These are phyloP conservation scores for Aspergillus indologenus DNA, from an alignment of 495 filamentous ascomycete species.

Conservation along the genomic window DNA sequence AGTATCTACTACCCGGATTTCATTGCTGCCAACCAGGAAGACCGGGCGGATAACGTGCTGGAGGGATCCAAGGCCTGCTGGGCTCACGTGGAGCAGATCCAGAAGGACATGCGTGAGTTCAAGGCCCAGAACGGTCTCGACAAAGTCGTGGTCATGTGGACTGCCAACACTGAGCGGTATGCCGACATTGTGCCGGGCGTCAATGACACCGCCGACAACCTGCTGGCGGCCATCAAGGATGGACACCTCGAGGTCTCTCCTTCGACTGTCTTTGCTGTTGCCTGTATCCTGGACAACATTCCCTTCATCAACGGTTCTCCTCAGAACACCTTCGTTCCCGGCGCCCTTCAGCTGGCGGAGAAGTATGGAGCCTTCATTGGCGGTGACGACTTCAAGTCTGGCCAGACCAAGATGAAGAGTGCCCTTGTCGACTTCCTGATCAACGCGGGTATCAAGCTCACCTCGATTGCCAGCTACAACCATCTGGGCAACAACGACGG, in stretches of 20 bases:
- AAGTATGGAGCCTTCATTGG: conserved; percentile 86
- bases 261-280: conserved; percentile 93
- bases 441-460: conserved; percentile 98
- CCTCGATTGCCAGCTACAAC: conserved; percentile 98
- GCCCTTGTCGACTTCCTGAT: conserved; percentile 98
- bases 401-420: conserved; percentile 99
- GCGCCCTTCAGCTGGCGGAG: conserved; percentile 87
- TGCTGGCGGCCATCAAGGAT: conserved; percentile 78
- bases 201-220: conserved; percentile 95
- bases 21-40: conserved; percentile 98
- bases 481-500: conserved; percentile 99
- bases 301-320: conserved; percentile 99
- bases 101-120: conserved; percentile 93
- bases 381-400: conserved; percentile 99
- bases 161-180: conserved; percentile 97
- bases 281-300: conserved; percentile 80
- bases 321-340: conserved; percentile 98
- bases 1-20: conserved; percentile 99
- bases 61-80: conserved; percentile 76
- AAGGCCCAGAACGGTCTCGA: conserved; percentile 82
- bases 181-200: conserved; percentile 83
- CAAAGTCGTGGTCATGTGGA: conserved; percentile 98
- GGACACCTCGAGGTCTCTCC: conserved; percentile 89
- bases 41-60: conserved; percentile 89
- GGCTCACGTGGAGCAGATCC: conserved; percentile 90